Base-by-base conservation (phyloP, 495 filamentous ascomycete genomes). In the Barbatosphaeria neglecta region DNA sequence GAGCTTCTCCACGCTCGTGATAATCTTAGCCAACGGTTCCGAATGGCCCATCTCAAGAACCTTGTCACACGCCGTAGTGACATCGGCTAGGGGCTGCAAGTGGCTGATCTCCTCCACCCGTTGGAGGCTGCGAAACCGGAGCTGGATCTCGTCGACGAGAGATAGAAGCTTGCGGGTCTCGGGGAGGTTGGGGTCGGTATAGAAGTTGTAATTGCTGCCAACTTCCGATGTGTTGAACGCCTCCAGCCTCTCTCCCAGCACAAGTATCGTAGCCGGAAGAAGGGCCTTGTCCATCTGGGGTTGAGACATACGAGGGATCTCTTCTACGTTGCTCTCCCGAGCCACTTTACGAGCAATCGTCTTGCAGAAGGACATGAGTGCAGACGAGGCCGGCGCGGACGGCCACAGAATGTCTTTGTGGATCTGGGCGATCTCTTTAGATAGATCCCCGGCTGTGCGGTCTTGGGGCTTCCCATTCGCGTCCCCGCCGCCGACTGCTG, bases 21-120 rank as follows among this genome's bases (percentile, higher is more conserved):
- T 74, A 49, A 88, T 78, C 55, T 81, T 88, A 5, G 87, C 87
- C 7, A 99, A 70, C 0, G 93, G 89, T 44, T 95, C 87, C n/a
- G 78, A 73, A 55, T 95, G 81, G 25, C 76, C 69, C 60, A 94
- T 77, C 37, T 77, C 72, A 9, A 93, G 66, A 1, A 93, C 63
- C 50, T 87, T 80, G 33, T 84, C 75, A 51, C 86, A 93, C 28
- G 75, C 79, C 18, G 62, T 60, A 6, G 94, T 68, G 11, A 93
- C 85, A 57, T 96, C 89, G 22, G 73, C 69, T 11, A 94, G 70
- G 2, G 72, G 68, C 47, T 77, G 74, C 49, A 77, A 65, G 49
- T 78, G 75, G 1, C 65, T 67, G 43, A 78, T 78, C 49, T 78
- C 75, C 46, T 78, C 75, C 3, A 75, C 62, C 4, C 56, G 53